phyloP scores from a whole-genome alignment of 768 basidiomycete species.

The Pleurotus tuoliensis region DNA sequence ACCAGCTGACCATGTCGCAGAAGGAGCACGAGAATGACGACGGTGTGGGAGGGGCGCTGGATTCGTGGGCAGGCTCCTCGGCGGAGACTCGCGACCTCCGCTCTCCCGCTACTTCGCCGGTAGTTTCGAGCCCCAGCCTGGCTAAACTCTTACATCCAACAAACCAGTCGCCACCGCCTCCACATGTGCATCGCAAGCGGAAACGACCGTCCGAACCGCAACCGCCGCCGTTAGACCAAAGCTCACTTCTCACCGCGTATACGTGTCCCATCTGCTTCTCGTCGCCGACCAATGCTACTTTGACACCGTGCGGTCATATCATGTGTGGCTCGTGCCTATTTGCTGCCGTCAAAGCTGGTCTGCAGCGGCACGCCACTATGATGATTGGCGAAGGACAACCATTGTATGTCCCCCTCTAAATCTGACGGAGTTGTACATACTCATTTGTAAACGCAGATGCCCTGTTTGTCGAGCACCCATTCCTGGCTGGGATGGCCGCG shows the following conservation, averaged over 20 bases:
- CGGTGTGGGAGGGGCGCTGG: background rate
- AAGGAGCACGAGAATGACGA: background rate
- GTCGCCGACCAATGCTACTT: constrained; percentile 67
- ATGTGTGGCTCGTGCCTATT: constrained; percentile 77
- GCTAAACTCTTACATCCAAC: background rate
- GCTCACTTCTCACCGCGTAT: constrained; percentile 53
- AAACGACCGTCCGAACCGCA: background rate
- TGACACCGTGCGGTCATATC: constrained; percentile 80
- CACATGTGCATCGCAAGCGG: background rate
- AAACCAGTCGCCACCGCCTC: background rate
- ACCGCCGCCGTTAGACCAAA: constrained; percentile 9
- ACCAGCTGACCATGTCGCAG: background rate
- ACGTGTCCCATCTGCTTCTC: constrained; percentile 80
- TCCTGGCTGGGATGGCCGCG: constrained; percentile 67
- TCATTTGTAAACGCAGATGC: constrained; percentile 35
- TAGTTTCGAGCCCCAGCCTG: constrained; percentile 1
- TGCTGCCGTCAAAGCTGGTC: constrained; percentile 60
- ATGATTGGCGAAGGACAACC: constrained; percentile 28
- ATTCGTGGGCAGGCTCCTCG: background rate
- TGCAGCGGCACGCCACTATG: constrained; percentile 40
- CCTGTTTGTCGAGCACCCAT: constrained; percentile 69
- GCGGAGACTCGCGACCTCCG: too few species aligned
- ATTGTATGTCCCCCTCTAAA: constrained; percentile 26
- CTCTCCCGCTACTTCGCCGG: background rate
- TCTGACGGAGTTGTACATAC: background rate